Evolutionary conservation across 768 basidiomycete species (phyloP).

Genomic region (Termitomyces sp.): DNA sequence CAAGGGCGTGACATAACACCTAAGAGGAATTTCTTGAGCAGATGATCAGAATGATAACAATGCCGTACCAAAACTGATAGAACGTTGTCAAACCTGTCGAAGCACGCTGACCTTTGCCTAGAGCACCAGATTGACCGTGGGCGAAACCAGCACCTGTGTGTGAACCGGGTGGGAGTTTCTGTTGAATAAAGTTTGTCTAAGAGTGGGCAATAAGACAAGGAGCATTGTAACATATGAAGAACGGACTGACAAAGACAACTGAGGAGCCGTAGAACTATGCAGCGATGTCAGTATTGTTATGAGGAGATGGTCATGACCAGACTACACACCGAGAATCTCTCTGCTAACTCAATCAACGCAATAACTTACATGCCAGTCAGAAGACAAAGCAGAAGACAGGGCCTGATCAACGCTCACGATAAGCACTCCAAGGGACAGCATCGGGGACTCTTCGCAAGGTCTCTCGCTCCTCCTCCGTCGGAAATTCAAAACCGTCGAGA

Average conservation of each 20-base stretch:
- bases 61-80: constrained; percentile 59
- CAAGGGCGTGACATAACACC: constrained; percentile 64
- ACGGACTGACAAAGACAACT: constrained; percentile 41
- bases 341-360: constrained; percentile 62
- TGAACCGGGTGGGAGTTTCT: constrained; percentile 59
- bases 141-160: constrained; percentile 56
- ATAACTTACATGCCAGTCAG: constrained; percentile 37
- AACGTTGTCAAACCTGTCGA: constrained; percentile 70
- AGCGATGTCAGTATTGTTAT: not conserved
- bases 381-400: not conserved
- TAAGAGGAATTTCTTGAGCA: constrained; percentile 12
- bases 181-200: constrained; percentile 74
- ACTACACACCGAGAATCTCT: constrained; percentile 60
- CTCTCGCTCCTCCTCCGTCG: constrained; percentile 53
- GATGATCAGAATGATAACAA: not conserved
- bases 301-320: not conserved
- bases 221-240: not conserved
- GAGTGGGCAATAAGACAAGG: not conserved
- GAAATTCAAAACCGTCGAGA: constrained; percentile 39
- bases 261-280: constrained; percentile 37
- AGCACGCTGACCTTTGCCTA: constrained; percentile 61
- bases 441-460: constrained; percentile 62
- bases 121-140: constrained; percentile 59
- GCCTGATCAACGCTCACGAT: constrained; percentile 27
- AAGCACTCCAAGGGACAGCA: constrained; percentile 51